Base-by-base conservation (phyloP, 78 protist genomes). In the Anaeramoeba flamelloides region DNA sequence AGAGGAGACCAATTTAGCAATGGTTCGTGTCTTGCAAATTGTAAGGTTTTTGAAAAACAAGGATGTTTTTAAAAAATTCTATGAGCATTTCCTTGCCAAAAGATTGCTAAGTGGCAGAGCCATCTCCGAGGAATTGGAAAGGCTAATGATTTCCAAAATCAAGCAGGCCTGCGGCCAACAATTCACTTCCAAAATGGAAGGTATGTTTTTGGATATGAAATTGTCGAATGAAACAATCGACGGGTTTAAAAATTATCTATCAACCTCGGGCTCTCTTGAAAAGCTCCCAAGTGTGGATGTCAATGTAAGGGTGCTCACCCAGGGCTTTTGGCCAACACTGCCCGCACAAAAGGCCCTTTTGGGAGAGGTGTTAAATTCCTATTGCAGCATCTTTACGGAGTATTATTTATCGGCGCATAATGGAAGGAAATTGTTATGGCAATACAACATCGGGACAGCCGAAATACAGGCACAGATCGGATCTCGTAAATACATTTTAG, bases 161-260 rank as follows among this genome's bases (percentile, higher is more conserved):
- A 53, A 53, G 69, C 69, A 53, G 69, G 69, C 8, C 8, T 53
- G 69, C 69, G 69, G 69, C 34, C 8, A 53, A 26, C 69, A 53
- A 53, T 53, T 53, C 69, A 53, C 69, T 26, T 53, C 69, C 69
- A 53, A 53, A 17, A 53, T 53, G 69, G 69, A 53, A 53, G 69
- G 69, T 8, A 53, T 53, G 69, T 53, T 53, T 17, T 26, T 17
- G 17, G 69, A 53, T 17, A 53, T 53, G 69, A 8, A 17, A 17
- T 17, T 53, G 69, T 53, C 69, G 17, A 53, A 53, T 26, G 69
- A 53, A 8, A 17, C 69, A 53, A 8, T 53, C 17, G 69, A 53
- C 17, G 69, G 69, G 17, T 53, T 53, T 53, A 53, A 53, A 17
- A 53, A 53, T 17, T 53, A 53, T 53, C 17, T 53, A 53, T 17